phyloP scores from a whole-genome alignment of 768 basidiomycete species.

The Tricholoma matsutake region DNA sequence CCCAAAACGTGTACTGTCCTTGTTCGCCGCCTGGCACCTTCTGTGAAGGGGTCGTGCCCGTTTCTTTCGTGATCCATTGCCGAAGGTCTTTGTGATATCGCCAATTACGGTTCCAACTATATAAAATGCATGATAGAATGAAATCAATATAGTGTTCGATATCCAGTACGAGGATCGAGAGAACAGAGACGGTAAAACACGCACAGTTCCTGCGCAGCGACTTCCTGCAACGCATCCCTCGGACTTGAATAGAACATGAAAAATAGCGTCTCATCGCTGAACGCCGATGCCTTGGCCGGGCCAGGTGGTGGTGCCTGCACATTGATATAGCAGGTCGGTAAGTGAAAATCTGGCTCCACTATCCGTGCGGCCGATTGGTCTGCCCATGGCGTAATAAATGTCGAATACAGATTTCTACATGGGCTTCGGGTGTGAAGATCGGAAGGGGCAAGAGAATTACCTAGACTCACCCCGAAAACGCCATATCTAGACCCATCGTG shows the following conservation, averaged over 20 bases:
- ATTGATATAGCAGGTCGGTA: constrained; percentile 85
- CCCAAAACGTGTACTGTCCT: constrained; percentile 90
- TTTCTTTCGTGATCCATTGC: constrained; percentile 85
- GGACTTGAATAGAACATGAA: constrained; percentile 98
- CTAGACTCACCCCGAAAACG: constrained; percentile 70
- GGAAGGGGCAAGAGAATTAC: background rate
- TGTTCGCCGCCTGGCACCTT: constrained; percentile 82
- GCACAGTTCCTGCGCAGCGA: constrained; percentile 93
- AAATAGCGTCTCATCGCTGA: constrained; percentile 95
- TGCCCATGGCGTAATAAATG: constrained; percentile 96
- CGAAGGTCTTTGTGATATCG: constrained; percentile 91
- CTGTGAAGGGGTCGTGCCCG: constrained; percentile 68
- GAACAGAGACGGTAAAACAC: constrained; percentile 29
- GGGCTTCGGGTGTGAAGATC: constrained; percentile 12
- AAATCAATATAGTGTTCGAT: constrained; percentile 2
- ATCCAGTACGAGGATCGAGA: background rate
- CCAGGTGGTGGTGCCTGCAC: constrained; percentile 87
- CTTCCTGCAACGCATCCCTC: constrained; percentile 88
- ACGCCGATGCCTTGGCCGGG: constrained; percentile 73
- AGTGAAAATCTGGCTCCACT: constrained; percentile 89
- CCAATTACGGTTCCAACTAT: constrained; percentile 95
- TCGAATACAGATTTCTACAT: constrained; percentile 78
- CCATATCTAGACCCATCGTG: constrained; percentile 90
- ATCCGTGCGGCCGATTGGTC: constrained; percentile 82
- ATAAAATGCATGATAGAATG: constrained; percentile 2